These are phyloP conservation scores for Colletotrichum destructivum DNA, from an alignment of 2,329 filamentous ascomycete genomes.

Conservation along the genomic window DNA sequence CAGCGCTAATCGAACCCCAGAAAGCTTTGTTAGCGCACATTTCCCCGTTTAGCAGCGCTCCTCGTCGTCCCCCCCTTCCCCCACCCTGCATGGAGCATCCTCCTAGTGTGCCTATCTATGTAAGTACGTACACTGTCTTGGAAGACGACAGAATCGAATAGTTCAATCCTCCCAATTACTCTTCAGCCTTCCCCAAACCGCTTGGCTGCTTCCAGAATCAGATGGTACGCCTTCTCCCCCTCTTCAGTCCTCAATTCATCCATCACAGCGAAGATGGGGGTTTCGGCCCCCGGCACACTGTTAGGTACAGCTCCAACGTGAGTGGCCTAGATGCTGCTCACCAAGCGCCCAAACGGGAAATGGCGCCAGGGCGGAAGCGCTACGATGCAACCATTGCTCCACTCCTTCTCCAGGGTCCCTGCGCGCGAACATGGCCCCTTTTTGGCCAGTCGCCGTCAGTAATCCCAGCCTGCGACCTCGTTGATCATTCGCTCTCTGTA, in stretches of 20 bases:
- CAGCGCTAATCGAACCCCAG: too few relatives aligned
- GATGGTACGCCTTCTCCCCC: too few relatives aligned
- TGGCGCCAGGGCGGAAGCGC: constrained; percentile 34
- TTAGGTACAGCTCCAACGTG: constrained; percentile 29
- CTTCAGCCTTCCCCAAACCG: neutral
- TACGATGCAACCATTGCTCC: constrained; percentile 27
- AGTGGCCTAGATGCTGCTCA: constrained; percentile 24
- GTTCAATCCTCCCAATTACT: neutral
- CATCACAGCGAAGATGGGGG: neutral
- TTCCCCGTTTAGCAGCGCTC: too few relatives aligned
- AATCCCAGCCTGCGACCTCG: constrained; percentile 39
- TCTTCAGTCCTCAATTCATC: constrained; percentile 4
- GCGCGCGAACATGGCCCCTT: constrained; percentile 39
- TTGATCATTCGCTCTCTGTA: constrained; percentile 32
- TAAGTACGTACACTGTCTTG: too few relatives aligned
- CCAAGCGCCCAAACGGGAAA: constrained; percentile 39
- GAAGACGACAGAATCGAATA: too few relatives aligned
- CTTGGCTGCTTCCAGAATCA: neutral
- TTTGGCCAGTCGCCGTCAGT: constrained; percentile 38
- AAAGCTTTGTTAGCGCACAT: too few relatives aligned
- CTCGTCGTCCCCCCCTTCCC: too few relatives aligned
- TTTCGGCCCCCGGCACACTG: constrained; percentile 28
- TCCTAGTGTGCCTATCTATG: too few relatives aligned
- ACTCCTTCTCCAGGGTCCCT: constrained; percentile 31
- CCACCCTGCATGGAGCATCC: too few relatives aligned